These are phyloP conservation scores for Letharia columbiana DNA, from an alignment of 495 filamentous ascomycete species.

Conservation along the genomic window DNA sequence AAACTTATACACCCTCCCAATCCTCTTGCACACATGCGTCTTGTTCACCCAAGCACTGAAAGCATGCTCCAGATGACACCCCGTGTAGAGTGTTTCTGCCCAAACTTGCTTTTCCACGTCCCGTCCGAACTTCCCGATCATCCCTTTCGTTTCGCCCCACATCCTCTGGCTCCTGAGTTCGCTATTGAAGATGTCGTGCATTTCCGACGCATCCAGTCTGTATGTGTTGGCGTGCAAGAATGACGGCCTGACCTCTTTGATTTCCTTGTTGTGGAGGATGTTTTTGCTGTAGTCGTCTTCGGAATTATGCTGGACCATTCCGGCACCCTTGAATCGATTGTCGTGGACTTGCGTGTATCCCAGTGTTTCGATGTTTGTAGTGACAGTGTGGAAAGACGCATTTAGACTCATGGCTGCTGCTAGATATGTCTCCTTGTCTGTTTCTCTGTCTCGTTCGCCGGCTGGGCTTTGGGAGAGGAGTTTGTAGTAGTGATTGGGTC, in stretches of 20 bases:
- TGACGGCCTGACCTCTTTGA: slow-evolving; percentile 13
- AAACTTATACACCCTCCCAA: slow-evolving; percentile 18
- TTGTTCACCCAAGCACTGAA: slow-evolving; percentile 17
- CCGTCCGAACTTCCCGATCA: slow-evolving; percentile 31
- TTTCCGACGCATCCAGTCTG: slow-evolving; percentile 30
- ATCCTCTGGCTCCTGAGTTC: slow-evolving; percentile 30
- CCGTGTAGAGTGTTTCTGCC: slow-evolving; percentile 27
- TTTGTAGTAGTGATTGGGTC: slow-evolving; percentile 49
- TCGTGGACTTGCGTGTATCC: slow-evolving; percentile 32
- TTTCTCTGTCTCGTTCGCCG: slow-evolving; percentile 55
- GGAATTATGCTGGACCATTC: slow-evolving; percentile 42
- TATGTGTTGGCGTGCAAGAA: slow-evolving; percentile 33
- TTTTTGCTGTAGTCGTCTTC: slow-evolving; percentile 31
- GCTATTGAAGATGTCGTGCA: slow-evolving; percentile 18
- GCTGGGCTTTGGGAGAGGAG: slow-evolving; percentile 48
- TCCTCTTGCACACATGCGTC: slow-evolving; percentile 14
- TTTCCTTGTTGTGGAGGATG: background rate
- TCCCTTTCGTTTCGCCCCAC: slow-evolving; percentile 37
- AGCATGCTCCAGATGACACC: slow-evolving; percentile 20
- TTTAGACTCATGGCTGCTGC: slow-evolving; percentile 44
- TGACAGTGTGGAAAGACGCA: slow-evolving; percentile 44
- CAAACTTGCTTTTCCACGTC: slow-evolving; percentile 34
- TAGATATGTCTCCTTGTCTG: slow-evolving; percentile 59
- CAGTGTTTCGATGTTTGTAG: slow-evolving; percentile 35
- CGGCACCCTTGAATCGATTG: slow-evolving; percentile 31